These are phyloP conservation scores for Phytophthora colocasiae DNA, from an alignment of 352 stramenopile species.

Conservation along the genomic window DNA sequence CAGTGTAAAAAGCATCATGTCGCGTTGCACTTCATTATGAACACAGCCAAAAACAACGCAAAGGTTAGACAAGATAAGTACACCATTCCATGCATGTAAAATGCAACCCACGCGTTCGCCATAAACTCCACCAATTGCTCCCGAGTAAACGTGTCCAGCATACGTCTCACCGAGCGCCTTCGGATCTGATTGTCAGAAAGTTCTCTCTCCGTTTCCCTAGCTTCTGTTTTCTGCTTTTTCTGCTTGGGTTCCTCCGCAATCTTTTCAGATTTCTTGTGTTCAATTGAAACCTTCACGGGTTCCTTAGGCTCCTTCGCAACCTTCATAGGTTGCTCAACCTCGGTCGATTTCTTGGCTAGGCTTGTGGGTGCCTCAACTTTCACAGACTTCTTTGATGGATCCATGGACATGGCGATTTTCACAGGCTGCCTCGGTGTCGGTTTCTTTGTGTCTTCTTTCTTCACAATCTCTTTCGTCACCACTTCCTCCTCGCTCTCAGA, in stretches of 20 bases:
- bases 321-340: too few species aligned
- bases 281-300: too few species aligned
- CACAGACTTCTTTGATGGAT: too few species aligned
- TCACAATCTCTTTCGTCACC: neutral
- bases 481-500: constrained; percentile 8
- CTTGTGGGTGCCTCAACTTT: too few species aligned
- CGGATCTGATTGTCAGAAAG: constrained; percentile 16
- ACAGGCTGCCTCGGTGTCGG: too few species aligned
- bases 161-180: constrained; percentile 30
- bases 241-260: constrained; percentile 1
- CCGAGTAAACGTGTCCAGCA: constrained; percentile 65
- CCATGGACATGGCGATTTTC: too few species aligned
- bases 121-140: constrained; percentile 77
- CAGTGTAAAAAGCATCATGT: constrained; percentile 62
- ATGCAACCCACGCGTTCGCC: constrained; percentile 61
- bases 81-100: neutral
- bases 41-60: constrained; percentile 6
- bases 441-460: too few species aligned
- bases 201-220: constrained; percentile 4
- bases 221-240: constrained; percentile 5
- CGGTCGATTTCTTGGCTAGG: too few species aligned
- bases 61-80: neutral
- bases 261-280: too few species aligned
- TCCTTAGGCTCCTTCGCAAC: too few species aligned
- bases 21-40: constrained; percentile 54